Evolutionary conservation across 371 early-diverging fungal species (phyloP).

Genomic region (Lichtheimia corymbifera): DNA sequence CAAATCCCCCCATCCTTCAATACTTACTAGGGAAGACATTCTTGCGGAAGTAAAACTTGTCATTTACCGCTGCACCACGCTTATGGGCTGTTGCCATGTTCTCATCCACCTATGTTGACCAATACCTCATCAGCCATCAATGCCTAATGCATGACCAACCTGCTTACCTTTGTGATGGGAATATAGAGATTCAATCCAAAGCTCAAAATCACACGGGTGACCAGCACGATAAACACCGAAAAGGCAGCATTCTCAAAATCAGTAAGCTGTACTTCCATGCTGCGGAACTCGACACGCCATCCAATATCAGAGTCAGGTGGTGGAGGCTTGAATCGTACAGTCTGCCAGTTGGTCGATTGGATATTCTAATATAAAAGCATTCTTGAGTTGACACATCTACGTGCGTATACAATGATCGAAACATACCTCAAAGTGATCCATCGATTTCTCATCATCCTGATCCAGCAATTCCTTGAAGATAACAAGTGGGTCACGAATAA

Average conservation of each 20-base stretch:
- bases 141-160: neutral
- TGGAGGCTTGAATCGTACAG: slow-evolving; percentile 98
- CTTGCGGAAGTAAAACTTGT: slow-evolving; percentile 91
- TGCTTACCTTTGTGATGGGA: slow-evolving; percentile 84
- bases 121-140: slow-evolving; percentile 4
- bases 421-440: slow-evolving; percentile 94
- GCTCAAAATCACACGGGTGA: slow-evolving; percentile 89
- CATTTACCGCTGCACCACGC: slow-evolving; percentile 79
- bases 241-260: slow-evolving; percentile 99
- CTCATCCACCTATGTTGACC: slow-evolving; percentile 78
- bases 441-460: slow-evolving; percentile 78
- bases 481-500: slow-evolving; percentile 98
- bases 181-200: slow-evolving; percentile 96
- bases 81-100: slow-evolving; percentile 93
- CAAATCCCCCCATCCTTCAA: too few species aligned
- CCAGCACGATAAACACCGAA: slow-evolving; percentile 89
- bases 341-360: slow-evolving; percentile 99
- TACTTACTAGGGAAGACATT: slow-evolving; percentile 62
- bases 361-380: slow-evolving; percentile 70
- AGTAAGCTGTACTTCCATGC: slow-evolving; percentile 98
- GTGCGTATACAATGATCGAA: slow-evolving; percentile 93
- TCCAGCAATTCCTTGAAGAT: slow-evolving; percentile 89
- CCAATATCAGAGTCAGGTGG: slow-evolving; percentile 88
- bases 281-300: slow-evolving; percentile 99
- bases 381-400: slow-evolving; percentile 26